phyloP scores from a whole-genome alignment of 164 flowering plant species.

The Echeveria elegans region DNA sequence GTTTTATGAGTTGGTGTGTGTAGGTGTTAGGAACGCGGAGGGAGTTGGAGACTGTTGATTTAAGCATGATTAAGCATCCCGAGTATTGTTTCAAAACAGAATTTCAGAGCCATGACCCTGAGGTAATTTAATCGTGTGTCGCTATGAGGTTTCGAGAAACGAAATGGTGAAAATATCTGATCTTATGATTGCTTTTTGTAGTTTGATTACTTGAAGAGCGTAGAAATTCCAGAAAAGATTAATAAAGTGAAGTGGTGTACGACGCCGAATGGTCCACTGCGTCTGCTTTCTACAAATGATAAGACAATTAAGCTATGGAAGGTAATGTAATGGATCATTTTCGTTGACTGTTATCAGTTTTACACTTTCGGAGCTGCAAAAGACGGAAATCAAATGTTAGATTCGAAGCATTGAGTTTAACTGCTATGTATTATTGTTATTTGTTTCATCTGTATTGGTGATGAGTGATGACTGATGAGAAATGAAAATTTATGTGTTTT shows the following conservation, averaged over 20 bases:
- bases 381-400: neutral
- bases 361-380: neutral
- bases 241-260: slow-evolving; percentile 64
- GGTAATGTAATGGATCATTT: slow-evolving; percentile 25
- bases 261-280: slow-evolving; percentile 34
- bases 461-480: too few species aligned
- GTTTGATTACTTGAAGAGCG: slow-evolving; percentile 79
- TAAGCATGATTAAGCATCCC: slow-evolving; percentile 22
- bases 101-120: slow-evolving; percentile 82
- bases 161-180: neutral
- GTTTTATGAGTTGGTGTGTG: slow-evolving; percentile 21
- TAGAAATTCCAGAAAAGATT: slow-evolving; percentile 82
- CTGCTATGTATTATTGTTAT: neutral
- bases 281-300: slow-evolving; percentile 62
- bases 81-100: slow-evolving; percentile 56
- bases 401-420: neutral
- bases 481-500: neutral
- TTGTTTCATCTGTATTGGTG: neutral
- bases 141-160: neutral
- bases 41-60: slow-evolving; percentile 49
- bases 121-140: slow-evolving; percentile 33
- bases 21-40: slow-evolving; percentile 21
- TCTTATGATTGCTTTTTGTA: slow-evolving; percentile 17
- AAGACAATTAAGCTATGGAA: slow-evolving; percentile 79
- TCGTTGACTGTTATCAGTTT: neutral